Base-by-base conservation (phyloP, 345 rosid genomes). In the Eucalyptus sp. region DNA sequence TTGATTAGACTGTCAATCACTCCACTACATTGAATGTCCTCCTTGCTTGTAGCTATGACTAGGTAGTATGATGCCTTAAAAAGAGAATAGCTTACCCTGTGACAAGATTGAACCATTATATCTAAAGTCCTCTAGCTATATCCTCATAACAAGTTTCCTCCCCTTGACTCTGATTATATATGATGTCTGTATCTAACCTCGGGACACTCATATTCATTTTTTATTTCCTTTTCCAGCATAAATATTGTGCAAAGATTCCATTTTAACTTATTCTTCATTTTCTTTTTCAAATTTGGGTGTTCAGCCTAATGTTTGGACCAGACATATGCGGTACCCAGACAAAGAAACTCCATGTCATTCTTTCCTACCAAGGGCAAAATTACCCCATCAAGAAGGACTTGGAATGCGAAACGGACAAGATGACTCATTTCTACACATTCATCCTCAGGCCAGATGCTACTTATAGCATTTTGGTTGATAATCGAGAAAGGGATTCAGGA, bases 301-400 rank as follows among this genome's bases (percentile, higher is more conserved):
- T 93, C 96, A 97, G 99, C 91, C 87, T 97, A 81, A 97, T 97
- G 99, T 97, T 96, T 92, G 99, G 99, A 91, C 99, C 99, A 86
- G 99, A 97, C 91, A 90, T 97, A 86, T 97, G 99, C 33, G 99
- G 99, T 79, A 90, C 97, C 5, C 99, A 96, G 93, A 96, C 95
- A 46, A 97, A 97, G 94, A 95, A 96, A 94, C 96, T 97, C 89
- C 99, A 97, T 91, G 91, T 95, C 58, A 96, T 97, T 88, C 88
- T 96, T 71, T 96, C 99, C 48, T 97, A 97, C 89, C 99, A 97
- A 86, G 99, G 99, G 54, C 99, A 97, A 91, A 97, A 97, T 88
- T 97, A 96, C 92, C 99, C 98, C 9, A 92, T 95, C 41, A 96
- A 95, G 86, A 97, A 96, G 94, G 98, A 96, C 79, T 88, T 97